Evolutionary conservation across 2,329 filamentous ascomycete genomes (phyloP).

Genomic region (Lecanicillium sp.): DNA sequence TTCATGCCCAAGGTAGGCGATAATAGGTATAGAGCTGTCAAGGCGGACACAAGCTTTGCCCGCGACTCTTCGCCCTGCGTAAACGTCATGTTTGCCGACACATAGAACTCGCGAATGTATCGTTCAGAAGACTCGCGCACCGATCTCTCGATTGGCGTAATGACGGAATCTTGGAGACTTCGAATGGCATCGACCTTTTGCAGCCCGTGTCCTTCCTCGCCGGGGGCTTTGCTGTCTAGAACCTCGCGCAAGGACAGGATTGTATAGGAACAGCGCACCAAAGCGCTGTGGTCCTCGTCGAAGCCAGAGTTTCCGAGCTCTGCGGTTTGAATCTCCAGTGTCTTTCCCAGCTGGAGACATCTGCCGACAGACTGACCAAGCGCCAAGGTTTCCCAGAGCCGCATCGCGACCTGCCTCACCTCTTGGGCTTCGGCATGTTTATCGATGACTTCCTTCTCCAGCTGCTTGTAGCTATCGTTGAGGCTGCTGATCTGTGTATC

Average conservation of each 20-base stretch:
- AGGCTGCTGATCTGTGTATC: slow-evolving; percentile 74
- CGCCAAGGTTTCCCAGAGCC: slow-evolving; percentile 73
- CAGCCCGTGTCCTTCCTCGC: slow-evolving; percentile 72
- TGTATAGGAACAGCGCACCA: slow-evolving; percentile 78
- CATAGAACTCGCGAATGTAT: slow-evolving; percentile 75
- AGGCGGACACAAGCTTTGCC: slow-evolving; percentile 64
- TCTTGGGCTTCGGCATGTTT: slow-evolving; percentile 83
- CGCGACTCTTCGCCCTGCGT: slow-evolving; percentile 68
- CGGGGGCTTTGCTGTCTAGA: slow-evolving; percentile 58
- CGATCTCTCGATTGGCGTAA: slow-evolving; percentile 65
- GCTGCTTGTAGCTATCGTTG: slow-evolving; percentile 76
- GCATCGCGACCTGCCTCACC: slow-evolving; percentile 68
- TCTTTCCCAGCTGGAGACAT: slow-evolving; percentile 73
- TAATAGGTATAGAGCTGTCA: slow-evolving; percentile 73
- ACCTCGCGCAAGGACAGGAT: slow-evolving; percentile 70
- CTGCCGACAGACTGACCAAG: slow-evolving; percentile 71
- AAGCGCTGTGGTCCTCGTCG: slow-evolving; percentile 67
- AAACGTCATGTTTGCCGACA: slow-evolving; percentile 53
- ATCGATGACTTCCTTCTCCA: slow-evolving; percentile 79
- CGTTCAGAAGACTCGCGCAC: slow-evolving; percentile 71
- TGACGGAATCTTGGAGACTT: slow-evolving; percentile 61
- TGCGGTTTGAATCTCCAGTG: slow-evolving; percentile 78
- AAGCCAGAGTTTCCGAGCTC: slow-evolving; percentile 47
- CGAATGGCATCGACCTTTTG: slow-evolving; percentile 66
- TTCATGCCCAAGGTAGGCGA: slow-evolving; percentile 57